Percentiles rank a stretch among this genome's conserved stretches.
Conservation (phyloP, 2,329 filamentous ascomycete genomes). For the Blastomyces parvus region DNA sequence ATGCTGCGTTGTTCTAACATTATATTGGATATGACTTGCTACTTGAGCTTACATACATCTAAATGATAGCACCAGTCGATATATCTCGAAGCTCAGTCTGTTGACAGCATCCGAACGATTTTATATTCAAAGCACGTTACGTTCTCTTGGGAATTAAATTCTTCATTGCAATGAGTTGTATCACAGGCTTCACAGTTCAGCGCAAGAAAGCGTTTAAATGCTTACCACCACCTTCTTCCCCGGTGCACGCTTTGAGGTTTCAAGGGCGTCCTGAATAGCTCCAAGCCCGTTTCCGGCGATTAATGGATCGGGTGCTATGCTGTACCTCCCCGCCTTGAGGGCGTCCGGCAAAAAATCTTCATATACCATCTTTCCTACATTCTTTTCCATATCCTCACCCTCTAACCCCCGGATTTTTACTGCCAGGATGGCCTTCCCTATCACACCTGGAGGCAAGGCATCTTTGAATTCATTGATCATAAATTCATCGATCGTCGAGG, state of each 20-base stretch:
- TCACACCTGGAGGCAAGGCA: conserved; percentile 13
- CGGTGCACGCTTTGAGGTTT: conserved; percentile 34
- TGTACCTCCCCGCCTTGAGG: conserved; percentile 28
- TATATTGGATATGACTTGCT: not conserved
- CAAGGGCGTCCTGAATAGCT: conserved; percentile 34
- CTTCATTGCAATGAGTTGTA: not conserved
- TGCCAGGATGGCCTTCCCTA: conserved; percentile 16
- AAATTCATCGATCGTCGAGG: not conserved
- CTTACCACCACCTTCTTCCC: conserved; percentile 37
- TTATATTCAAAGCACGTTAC: no score
- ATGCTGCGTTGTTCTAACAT: not conserved
- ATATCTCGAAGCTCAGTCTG: not conserved
- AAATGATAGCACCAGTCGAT: not conserved
- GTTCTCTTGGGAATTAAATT: not conserved
- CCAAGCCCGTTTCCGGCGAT: conserved; percentile 37
- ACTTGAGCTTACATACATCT: not conserved
- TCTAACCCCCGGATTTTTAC: not conserved
- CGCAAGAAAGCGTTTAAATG: conserved; percentile 7
- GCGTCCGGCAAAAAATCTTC: conserved; percentile 34
- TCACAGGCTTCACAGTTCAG: not conserved
- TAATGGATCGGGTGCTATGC: conserved; percentile 31
- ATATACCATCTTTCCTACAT: conserved; percentile 26
- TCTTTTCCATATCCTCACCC: conserved; percentile 13
- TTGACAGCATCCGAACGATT: not conserved
- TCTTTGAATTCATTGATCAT: not conserved